These are phyloP conservation scores for Dictyostelium gargantuum DNA, from an alignment of 208 protist genomes.

Conservation along the genomic window DNA sequence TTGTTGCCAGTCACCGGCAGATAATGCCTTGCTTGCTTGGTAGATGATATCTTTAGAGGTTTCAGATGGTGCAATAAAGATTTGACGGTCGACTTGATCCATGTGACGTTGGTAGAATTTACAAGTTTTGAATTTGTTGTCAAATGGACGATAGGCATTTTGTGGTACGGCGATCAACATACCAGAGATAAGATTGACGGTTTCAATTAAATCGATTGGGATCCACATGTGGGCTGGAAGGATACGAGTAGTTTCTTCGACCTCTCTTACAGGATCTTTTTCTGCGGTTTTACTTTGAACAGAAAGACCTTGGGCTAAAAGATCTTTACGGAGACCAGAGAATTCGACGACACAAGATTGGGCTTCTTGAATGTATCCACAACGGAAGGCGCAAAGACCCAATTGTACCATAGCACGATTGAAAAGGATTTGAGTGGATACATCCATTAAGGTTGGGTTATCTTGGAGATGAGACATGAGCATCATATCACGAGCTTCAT, in stretches of 20 bases:
- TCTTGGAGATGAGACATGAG: conserved; percentile 91
- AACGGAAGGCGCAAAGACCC: conserved; percentile 90
- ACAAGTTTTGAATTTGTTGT: conserved; percentile 70
- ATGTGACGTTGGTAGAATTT: conserved; percentile 85
- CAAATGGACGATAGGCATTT: conserved; percentile 71
- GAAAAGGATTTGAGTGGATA: conserved; percentile 90
- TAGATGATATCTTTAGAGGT: conserved; percentile 87
- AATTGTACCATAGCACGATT: conserved; percentile 91
- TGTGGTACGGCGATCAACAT: conserved; percentile 89
- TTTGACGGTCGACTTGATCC: conserved; percentile 85
- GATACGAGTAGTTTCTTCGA: conserved; percentile 83
- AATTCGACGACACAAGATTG: conserved; percentile 87
- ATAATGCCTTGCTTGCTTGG: conserved; percentile 80
- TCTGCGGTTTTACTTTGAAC: conserved; percentile 79
- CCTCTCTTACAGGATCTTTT: conserved; percentile 86
- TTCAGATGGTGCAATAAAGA: conserved; percentile 89
- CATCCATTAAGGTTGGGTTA: conserved; percentile 84
- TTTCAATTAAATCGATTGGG: conserved; percentile 90
- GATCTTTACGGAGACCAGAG: conserved; percentile 81
- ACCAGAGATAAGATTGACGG: conserved; percentile 86
- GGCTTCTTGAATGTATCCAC: conserved; percentile 84
- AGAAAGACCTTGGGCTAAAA: conserved; percentile 86
- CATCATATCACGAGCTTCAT: conserved; percentile 88
- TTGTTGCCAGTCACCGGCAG: conserved; percentile 82
- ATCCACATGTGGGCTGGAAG: conserved; percentile 93